Evolutionary conservation across 2,329 filamentous ascomycete species (phyloP).

Genomic region (Fusarium lateritium): DNA sequence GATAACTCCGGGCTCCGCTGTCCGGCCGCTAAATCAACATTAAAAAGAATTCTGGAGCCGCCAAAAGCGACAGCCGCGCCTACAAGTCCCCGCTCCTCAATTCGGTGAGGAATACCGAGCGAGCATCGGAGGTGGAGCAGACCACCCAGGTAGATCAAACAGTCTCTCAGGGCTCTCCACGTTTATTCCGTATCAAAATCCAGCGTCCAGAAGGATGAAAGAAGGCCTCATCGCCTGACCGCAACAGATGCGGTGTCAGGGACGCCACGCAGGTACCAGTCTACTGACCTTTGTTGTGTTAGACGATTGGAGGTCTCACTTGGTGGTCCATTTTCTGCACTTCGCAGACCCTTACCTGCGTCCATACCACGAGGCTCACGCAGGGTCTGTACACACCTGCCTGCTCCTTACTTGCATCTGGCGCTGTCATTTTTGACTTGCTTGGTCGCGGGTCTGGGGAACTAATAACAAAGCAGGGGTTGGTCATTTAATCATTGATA

Average conservation of each 20-base stretch:
- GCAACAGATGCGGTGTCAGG: conserved; percentile 42
- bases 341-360: conserved; percentile 32
- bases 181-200: conserved; percentile 1
- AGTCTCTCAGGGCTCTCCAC: conserved; percentile 17
- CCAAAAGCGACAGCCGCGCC: conserved; percentile 45
- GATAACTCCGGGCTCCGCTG: conserved; percentile 21
- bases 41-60: conserved; percentile 37
- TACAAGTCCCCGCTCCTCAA: conserved; percentile 10
- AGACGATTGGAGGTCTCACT: conserved; percentile 30
- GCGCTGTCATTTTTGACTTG: conserved; percentile 40
- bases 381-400: conserved; percentile 44
- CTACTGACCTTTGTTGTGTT: conserved; percentile 7
- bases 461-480: conserved; percentile 36
- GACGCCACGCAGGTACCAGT: conserved; percentile 49
- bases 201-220: conserved; percentile 5
- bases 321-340: conserved; percentile 26
- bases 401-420: conserved; percentile 38
- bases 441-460: conserved; percentile 34
- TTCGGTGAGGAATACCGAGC: conserved; percentile 25
- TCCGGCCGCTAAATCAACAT: conserved; percentile 23
- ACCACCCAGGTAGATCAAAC: conserved; percentile 10
- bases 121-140: conserved; percentile 32
- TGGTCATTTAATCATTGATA: conserved; percentile 36
- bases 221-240: conserved; percentile 19
- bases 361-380: conserved; percentile 47